Conservation (phyloP, 106 monocot species). For the Phalaenopsis equestris region DNA sequence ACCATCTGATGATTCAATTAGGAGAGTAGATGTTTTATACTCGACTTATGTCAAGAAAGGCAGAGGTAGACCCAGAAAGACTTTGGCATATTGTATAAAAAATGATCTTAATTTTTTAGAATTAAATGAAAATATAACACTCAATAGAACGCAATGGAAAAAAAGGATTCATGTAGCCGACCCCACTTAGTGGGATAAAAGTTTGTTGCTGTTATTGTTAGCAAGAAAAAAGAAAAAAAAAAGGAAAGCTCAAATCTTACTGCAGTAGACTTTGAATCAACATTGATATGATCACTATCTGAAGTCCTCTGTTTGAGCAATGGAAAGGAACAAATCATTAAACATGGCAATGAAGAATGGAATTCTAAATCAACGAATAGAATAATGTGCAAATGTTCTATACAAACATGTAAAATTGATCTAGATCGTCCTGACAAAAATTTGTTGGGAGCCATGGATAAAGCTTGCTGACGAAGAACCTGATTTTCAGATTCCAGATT, state of each 20-base stretch:
- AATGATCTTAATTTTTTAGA: no score
- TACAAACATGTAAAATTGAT: conserved; percentile 62
- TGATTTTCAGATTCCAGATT: conserved; percentile 96
- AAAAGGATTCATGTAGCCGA: no score
- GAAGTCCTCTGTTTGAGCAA: conserved; percentile 55
- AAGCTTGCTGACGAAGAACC: conserved; percentile 87
- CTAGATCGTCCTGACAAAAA: conserved; percentile 84
- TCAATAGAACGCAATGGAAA: no score
- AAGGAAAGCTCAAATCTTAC: conserved; percentile 35
- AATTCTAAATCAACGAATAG: neutral
- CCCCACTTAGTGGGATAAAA: no score
- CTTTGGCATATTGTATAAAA: no score
- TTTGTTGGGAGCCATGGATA: conserved; percentile 82
- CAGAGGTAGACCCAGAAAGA: no score
- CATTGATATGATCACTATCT: conserved; percentile 42
- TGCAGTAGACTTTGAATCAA: conserved; percentile 30
- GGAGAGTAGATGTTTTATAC: no score
- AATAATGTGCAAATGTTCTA: neutral
- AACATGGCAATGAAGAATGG: neutral
- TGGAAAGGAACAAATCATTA: conserved; percentile 1
- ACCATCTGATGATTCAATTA: no score
- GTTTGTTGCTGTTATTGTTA: no score
- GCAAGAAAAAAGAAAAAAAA: no score
- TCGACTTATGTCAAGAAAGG: no score
- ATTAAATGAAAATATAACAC: no score